Percentiles rank a stretch among this genome's conserved stretches.
Evolutionary conservation across 148 eudicot species (phyloP).

Genomic region (Suaeda aralocaspica): DNA sequence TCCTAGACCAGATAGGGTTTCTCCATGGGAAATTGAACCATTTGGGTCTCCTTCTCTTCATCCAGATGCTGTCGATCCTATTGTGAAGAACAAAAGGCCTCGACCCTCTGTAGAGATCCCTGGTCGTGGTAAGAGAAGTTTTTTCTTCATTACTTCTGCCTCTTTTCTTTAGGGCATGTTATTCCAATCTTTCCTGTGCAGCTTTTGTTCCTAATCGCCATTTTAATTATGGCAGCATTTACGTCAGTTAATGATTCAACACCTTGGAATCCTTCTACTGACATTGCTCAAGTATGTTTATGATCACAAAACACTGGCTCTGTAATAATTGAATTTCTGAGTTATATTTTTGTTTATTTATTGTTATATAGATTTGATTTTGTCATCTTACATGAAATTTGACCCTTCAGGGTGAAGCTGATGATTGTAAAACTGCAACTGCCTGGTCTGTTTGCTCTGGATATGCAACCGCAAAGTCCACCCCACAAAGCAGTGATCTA

Average conservation of each 20-base stretch:
- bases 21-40: conserved; percentile 95
- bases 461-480: conserved; percentile 30
- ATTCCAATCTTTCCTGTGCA: neutral
- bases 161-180: neutral
- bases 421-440: conserved; percentile 51
- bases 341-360: neutral
- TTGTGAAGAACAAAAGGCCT: conserved; percentile 57
- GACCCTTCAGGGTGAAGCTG: conserved; percentile 42
- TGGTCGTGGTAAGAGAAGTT: conserved; percentile 42
- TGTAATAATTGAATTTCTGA: neutral
- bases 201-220: neutral
- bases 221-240: conserved; percentile 38
- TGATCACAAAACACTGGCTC: too few species aligned
- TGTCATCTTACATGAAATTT: conserved; percentile 24
- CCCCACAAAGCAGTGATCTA: conserved; percentile 24
- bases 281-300: conserved; percentile 30
- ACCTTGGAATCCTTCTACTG: conserved; percentile 49
- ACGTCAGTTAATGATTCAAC: conserved; percentile 40
- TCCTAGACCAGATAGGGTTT: conserved; percentile 80
- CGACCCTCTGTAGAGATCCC: conserved; percentile 58
- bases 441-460: conserved; percentile 52
- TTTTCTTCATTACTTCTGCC: neutral
- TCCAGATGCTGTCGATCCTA: conserved; percentile 38
- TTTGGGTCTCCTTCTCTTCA: conserved; percentile 54
- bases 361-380: neutral